Evolutionary conservation across 306 rosid species (phyloP), one percentile per base, ranked within the genome.

Genomic region (Parietaria judaica): DNA sequence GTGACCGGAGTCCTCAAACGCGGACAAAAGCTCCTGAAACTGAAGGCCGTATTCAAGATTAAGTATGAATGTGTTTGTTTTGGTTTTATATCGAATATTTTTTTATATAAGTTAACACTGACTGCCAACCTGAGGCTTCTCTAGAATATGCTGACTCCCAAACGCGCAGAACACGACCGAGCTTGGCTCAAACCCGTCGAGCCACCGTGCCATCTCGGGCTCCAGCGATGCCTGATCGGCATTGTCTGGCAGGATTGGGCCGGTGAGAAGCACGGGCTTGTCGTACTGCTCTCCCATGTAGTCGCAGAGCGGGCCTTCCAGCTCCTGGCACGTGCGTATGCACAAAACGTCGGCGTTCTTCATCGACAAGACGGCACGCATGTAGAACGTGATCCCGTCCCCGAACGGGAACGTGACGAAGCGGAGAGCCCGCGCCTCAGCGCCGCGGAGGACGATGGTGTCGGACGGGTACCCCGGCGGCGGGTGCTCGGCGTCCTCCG

Each of bases 391-490:
- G 1, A 72, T 67, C 4, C 63, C 75, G 6, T 79, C 78, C 3
- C 88, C 95, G 55, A 63, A 80, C 2, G 84, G 80, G 2, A 10
- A 9, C 5, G 74, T 37, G 4, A 81, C 15, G 53, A 79, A 77
- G 56, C 56, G 34, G 16, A 81, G 8, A 0, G 68, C 15, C 1
- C 14, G 54, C 11, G 66, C 58, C 60, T 84, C 88, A 0, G 64
- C 16, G 2, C 70, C 88, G 1, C 51, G 73, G 7, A 81, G 77
- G 6, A 84, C 70, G 0, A 82, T 49, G 43, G 71, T 78, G 11
- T 79, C 36, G 4, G 88, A 82, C 0, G 91, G 95, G 53, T 79
- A 84, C 16, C 77, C 88, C 0, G 11, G 14, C 0, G 88, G 95
- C 7, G 76, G 75, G 0, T 61, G 53, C 16, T 60, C 15, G 0